phyloP scores from a whole-genome alignment of 371 early-diverging fungal genomes.

The Vairimorpha apis region DNA sequence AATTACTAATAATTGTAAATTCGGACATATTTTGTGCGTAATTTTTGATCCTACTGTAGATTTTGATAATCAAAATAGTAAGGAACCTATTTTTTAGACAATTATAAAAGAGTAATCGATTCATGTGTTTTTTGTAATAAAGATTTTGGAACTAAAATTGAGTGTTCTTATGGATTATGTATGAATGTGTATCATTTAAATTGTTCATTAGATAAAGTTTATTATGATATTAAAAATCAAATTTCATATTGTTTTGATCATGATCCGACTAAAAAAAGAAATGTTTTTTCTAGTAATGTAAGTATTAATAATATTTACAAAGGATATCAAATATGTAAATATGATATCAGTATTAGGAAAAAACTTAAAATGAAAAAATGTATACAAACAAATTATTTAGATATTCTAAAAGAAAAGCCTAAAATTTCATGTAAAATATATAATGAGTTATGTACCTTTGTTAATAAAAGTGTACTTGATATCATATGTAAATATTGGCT shows the following conservation, averaged over 20 bases:
- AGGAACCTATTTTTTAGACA: conserved; percentile 58
- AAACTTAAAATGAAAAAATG: not conserved
- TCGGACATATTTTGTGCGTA: conserved; percentile 62
- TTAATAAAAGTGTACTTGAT: not conserved
- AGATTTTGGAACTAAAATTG: conserved; percentile 23
- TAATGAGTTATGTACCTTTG: not conserved
- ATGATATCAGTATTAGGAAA: not conserved
- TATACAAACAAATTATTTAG: not conserved
- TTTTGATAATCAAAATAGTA: conserved; percentile 55
- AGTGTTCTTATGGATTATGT: conserved; percentile 58
- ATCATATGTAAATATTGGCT: conserved; percentile 4
- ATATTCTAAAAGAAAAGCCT: not conserved
- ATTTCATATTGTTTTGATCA: conserved; percentile 59
- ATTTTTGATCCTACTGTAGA: conserved; percentile 41
- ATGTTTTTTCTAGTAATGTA: not conserved
- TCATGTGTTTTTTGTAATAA: conserved; percentile 49
- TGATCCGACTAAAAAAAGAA: conserved; percentile 43
- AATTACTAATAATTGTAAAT: conserved; percentile 49
- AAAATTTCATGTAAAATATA: not conserved
- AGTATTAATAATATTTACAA: not conserved
- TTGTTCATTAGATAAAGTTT: conserved; percentile 55
- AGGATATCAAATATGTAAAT: not conserved
- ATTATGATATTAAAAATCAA: conserved; percentile 59
- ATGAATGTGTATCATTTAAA: conserved; percentile 51
- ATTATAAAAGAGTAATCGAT: conserved; percentile 21